These are phyloP conservation scores for Pachysandra terminalis DNA, from an alignment of 164 flowering plant species.

Conservation along the genomic window DNA sequence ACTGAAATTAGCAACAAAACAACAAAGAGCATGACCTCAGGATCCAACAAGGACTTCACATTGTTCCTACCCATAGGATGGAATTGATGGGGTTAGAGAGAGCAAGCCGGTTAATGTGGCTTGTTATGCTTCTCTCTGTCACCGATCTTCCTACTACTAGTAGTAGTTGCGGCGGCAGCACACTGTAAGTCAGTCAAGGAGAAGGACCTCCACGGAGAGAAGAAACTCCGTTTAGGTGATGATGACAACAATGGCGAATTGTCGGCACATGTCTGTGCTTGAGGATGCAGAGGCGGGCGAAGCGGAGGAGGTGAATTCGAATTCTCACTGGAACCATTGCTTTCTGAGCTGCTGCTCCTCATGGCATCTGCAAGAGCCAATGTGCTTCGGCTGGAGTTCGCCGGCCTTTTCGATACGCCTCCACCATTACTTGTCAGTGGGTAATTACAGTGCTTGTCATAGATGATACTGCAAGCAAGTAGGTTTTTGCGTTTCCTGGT, in stretches of 20 bases:
- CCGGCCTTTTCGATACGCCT: constrained; percentile 43
- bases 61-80: too few relatives aligned
- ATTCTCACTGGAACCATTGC: constrained; percentile 20
- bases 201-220: constrained; percentile 36
- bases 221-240: constrained; percentile 8
- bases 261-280: constrained; percentile 9
- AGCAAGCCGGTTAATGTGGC: too few relatives aligned
- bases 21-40: too few relatives aligned
- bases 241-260: constrained; percentile 9
- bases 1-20: too few relatives aligned
- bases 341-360: constrained; percentile 35
- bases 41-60: too few relatives aligned
- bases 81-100: too few relatives aligned
- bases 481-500: constrained; percentile 49
- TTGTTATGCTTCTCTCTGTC: too few relatives aligned
- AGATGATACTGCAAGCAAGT: constrained; percentile 30
- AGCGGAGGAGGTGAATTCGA: constrained; percentile 26
- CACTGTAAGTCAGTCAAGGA: constrained; percentile 42
- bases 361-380: constrained; percentile 49
- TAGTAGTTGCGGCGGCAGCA: constrained; percentile 18
- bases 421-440: constrained; percentile 26
- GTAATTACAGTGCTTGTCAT: constrained; percentile 25
- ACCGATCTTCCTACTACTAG: not conserved
- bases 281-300: constrained; percentile 46
- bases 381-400: constrained; percentile 32